Conservation (phyloP, 2,329 filamentous ascomycete genomes). For the Penicillium sp. region DNA sequence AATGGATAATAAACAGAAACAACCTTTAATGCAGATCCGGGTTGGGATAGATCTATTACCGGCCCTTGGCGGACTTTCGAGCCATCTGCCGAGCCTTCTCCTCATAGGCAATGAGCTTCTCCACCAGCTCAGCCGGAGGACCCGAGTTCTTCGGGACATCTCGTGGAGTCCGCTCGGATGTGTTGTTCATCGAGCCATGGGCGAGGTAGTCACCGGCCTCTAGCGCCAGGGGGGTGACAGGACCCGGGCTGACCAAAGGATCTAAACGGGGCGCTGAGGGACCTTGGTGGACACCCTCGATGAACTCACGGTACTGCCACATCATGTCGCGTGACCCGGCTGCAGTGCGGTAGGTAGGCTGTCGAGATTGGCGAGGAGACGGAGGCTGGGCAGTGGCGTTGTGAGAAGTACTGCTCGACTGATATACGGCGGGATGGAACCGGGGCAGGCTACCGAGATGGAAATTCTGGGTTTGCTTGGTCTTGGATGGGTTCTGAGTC, state of each 20-base stretch:
- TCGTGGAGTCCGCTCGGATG: slow-evolving; percentile 19
- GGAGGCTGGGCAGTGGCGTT: slow-evolving; percentile 28
- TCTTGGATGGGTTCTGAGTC: slow-evolving; percentile 34
- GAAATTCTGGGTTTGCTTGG: slow-evolving; percentile 39
- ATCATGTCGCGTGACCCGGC: slow-evolving; percentile 39
- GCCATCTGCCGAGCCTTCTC: slow-evolving; percentile 32
- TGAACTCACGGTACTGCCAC: slow-evolving; percentile 45
- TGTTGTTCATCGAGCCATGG: slow-evolving; percentile 29
- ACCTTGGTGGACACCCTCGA: slow-evolving; percentile 36
- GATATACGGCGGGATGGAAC: slow-evolving; percentile 48
- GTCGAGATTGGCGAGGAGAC: slow-evolving; percentile 34
- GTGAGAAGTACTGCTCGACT: slow-evolving; percentile 28
- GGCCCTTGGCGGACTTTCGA: slow-evolving; percentile 28
- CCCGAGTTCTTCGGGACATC: slow-evolving; percentile 20
- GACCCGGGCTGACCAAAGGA: slow-evolving; percentile 46
- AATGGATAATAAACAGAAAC: background rate
- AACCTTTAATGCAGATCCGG: slow-evolving; percentile 13
- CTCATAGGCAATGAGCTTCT: slow-evolving; percentile 36
- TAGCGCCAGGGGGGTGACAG: slow-evolving; percentile 46
- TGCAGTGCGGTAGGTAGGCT: slow-evolving; percentile 32
- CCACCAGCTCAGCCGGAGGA: slow-evolving; percentile 33
- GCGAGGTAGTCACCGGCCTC: slow-evolving; percentile 44
- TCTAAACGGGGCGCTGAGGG: slow-evolving; percentile 47
- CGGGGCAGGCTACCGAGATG: slow-evolving; percentile 44
- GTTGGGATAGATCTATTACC: slow-evolving; percentile 19